Evolutionary conservation across 345 rosid species (phyloP).

Genomic region (Turnera subulata): DNA sequence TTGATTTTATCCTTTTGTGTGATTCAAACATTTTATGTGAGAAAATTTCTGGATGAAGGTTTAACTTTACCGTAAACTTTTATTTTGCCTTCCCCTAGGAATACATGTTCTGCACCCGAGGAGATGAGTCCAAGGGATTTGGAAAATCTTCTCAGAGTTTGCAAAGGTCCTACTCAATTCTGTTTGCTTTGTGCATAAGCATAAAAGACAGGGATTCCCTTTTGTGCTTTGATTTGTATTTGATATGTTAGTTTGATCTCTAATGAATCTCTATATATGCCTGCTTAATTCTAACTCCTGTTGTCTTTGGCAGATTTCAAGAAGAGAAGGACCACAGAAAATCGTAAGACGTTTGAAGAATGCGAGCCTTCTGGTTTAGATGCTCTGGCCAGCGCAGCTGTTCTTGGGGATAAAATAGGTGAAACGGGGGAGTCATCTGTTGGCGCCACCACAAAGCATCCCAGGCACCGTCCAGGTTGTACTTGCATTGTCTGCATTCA

Average conservation of each 20-base stretch:
- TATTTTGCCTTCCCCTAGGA: slow-evolving; percentile 35
- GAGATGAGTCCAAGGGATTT: slow-evolving; percentile 58
- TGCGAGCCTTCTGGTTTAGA: slow-evolving; percentile 67
- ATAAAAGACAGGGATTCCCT: not conserved
- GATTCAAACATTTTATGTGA: not conserved
- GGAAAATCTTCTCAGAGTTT: slow-evolving; percentile 46
- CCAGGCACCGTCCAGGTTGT: slow-evolving; percentile 92
- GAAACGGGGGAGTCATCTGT: slow-evolving; percentile 43
- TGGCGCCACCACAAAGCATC: slow-evolving; percentile 90
- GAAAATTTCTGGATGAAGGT: not conserved
- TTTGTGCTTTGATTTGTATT: not conserved
- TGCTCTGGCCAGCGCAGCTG: slow-evolving; percentile 82
- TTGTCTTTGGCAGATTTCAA: slow-evolving; percentile 44
- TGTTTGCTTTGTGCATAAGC: slow-evolving; percentile 6
- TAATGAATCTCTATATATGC: not conserved
- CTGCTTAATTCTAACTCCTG: not conserved
- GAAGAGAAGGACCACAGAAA: slow-evolving; percentile 46
- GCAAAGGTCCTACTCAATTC: slow-evolving; percentile 46
- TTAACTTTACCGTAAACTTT: slow-evolving; percentile 5
- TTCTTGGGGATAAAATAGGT: slow-evolving; percentile 54
- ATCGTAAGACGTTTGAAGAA: slow-evolving; percentile 29
- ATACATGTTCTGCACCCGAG: slow-evolving; percentile 59
- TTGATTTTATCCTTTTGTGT: not conserved
- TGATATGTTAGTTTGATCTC: not conserved
- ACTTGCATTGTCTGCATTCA: slow-evolving; percentile 96